phyloP scores from a whole-genome alignment of 139 green algal genomes.

The Coelastrella sp. region DNA sequence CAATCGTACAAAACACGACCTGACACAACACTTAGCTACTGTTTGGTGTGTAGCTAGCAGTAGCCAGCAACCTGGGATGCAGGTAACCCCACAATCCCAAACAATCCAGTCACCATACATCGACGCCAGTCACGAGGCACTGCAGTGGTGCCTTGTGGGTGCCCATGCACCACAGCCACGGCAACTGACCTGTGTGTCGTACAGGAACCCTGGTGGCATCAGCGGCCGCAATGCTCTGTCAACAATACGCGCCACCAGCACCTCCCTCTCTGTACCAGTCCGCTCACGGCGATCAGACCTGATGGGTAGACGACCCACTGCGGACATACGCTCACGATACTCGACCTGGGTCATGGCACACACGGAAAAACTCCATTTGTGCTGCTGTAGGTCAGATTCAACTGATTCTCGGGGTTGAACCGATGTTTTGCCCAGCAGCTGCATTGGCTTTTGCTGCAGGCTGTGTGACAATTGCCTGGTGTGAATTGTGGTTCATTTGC shows the following conservation, averaged over 20 bases:
- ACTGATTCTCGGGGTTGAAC: background rate
- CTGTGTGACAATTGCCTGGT: no score
- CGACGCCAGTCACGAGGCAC: background rate
- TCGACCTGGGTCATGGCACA: no score
- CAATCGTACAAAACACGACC: no score
- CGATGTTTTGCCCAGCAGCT: background rate
- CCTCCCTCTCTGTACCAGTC: slow-evolving; percentile 72
- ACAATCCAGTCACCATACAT: background rate
- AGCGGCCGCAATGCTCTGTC: slow-evolving; percentile 83
- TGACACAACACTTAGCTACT: no score
- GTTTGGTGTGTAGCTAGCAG: no score
- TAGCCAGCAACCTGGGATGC: no score
- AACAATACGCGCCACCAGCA: slow-evolving; percentile 62
- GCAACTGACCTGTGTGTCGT: slow-evolving; percentile 74
- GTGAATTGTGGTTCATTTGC: no score
- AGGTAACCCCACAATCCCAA: no score
- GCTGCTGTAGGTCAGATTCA: background rate
- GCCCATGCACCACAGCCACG: slow-evolving; percentile 12
- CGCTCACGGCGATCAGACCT: slow-evolving; percentile 75
- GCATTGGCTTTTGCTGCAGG: no score
- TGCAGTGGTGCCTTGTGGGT: background rate
- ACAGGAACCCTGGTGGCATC: slow-evolving; percentile 74
- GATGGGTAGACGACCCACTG: slow-evolving; percentile 78
- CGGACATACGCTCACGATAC: slow-evolving; percentile 80
- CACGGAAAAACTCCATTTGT: background rate